Conservation (phyloP, 2,329 filamentous ascomycete species). For the Hortaea sp. region DNA sequence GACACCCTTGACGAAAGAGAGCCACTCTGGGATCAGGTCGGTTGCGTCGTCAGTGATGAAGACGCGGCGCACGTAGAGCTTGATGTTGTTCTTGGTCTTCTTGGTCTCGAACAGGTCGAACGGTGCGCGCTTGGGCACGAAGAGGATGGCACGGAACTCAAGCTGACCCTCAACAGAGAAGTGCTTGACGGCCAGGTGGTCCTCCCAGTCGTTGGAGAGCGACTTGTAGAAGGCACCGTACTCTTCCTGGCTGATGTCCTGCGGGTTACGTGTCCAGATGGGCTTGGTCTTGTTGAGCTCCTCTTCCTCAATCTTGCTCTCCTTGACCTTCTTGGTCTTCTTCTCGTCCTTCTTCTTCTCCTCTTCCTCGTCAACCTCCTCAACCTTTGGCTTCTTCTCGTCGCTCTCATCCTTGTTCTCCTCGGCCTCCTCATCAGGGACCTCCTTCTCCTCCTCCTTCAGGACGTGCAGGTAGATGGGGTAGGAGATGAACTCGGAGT, state of each 20-base stretch:
- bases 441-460: constrained; percentile 99
- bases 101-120: constrained; percentile 99
- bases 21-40: constrained; percentile 98
- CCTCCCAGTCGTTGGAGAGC: constrained; percentile 99
- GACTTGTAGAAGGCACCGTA: constrained; percentile 99
- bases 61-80: constrained; percentile 98
- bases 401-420: constrained; percentile 59
- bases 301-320: constrained; percentile 97
- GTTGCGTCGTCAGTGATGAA: constrained; percentile 99
- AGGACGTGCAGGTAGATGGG: constrained; percentile 99
- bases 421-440: constrained; percentile 89
- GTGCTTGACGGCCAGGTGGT: constrained; percentile 99
- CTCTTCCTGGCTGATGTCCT: constrained; percentile 91
- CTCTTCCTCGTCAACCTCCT: constrained; percentile 85
- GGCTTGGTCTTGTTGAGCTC: constrained; percentile 99
- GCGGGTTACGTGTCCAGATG: constrained; percentile 98
- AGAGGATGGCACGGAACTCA: constrained; percentile 99
- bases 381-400: constrained; percentile 91
- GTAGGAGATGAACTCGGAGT: constrained; percentile 99
- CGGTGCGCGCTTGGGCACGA: constrained; percentile 97
- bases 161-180: constrained; percentile 99
- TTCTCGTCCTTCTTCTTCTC: constrained; percentile 76
- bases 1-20: constrained; percentile 99
- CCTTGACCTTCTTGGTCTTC: constrained; percentile 97
- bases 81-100: constrained; percentile 99